Evolutionary conservation across 345 rosid species (phyloP).

Genomic region (Streptanthus diversifolius): DNA sequence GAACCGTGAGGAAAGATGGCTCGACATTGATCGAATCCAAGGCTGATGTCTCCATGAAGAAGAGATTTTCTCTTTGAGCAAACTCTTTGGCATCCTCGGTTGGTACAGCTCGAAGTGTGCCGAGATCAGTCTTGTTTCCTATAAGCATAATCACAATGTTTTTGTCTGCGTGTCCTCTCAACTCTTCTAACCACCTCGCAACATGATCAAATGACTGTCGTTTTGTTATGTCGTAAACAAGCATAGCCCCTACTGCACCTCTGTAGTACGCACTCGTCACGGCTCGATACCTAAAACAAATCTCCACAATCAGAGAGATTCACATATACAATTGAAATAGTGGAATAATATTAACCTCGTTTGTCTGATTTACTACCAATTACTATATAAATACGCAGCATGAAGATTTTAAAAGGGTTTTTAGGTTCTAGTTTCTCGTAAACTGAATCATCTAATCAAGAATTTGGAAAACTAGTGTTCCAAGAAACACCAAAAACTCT

Average conservation of each 20-base stretch:
- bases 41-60: constrained; percentile 83
- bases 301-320: not conserved
- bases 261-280: constrained; percentile 82
- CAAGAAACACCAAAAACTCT: not conserved
- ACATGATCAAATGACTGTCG: constrained; percentile 77
- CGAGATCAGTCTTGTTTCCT: constrained; percentile 74
- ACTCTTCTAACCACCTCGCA: constrained; percentile 77
- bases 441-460: not conserved
- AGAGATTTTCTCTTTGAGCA: constrained; percentile 74
- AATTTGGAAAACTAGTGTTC: not conserved
- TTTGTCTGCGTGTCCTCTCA: constrained; percentile 74
- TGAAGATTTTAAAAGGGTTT: not conserved
- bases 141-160: constrained; percentile 72
- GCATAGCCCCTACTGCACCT: constrained; percentile 79
- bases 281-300: constrained; percentile 57
- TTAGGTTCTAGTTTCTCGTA: not conserved
- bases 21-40: constrained; percentile 69
- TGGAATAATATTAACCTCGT: not conserved
- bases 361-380: not conserved
- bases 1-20: constrained; percentile 57
- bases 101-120: constrained; percentile 66
- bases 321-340: not conserved
- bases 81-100: constrained; percentile 72
- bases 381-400: not conserved
- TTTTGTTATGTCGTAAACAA: constrained; percentile 79